A percentile compares a stretch with the other conserved stretches of the same genome.
These are phyloP conservation scores for Obba rivulosa DNA, from an alignment of 768 basidiomycete species.

Conservation along the genomic window DNA sequence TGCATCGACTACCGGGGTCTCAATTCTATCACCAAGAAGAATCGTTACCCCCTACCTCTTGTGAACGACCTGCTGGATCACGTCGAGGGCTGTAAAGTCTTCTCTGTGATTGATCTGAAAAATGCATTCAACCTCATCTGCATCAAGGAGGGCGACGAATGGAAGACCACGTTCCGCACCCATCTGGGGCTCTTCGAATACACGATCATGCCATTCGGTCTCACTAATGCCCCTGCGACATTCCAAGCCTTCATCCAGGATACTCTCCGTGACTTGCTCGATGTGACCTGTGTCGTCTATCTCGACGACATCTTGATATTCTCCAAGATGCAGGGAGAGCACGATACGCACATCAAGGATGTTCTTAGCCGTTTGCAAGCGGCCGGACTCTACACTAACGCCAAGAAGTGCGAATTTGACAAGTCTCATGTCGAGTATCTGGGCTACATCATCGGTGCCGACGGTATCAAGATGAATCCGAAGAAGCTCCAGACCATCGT, in stretches of 20 bases:
- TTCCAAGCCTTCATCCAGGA: constrained; percentile 16
- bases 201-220: constrained; percentile 29
- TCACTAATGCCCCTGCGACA: constrained; percentile 14
- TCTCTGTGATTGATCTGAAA: constrained; percentile 33
- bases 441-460: constrained; percentile 31
- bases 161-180: constrained; percentile 34
- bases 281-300: constrained; percentile 19
- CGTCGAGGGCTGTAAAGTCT: constrained; percentile 14
- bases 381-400: constrained; percentile 24
- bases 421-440: constrained; percentile 33
- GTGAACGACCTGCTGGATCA: constrained; percentile 25
- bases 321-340: constrained; percentile 13
- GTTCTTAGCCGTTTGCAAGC: constrained; percentile 24
- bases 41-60: constrained; percentile 28
- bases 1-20: constrained; percentile 21
- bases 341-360: constrained; percentile 9
- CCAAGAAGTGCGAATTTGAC: constrained; percentile 33
- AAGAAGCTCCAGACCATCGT: constrained; percentile 32
- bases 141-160: constrained; percentile 29
- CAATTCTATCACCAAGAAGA: constrained; percentile 29
- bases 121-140: constrained; percentile 37
- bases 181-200: constrained; percentile 32
- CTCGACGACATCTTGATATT: constrained; percentile 18
- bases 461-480: constrained; percentile 33
- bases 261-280: constrained; percentile 9